These are phyloP conservation scores for Epichloe aotearoae DNA, from an alignment of 2,329 filamentous ascomycete genomes.

Conservation along the genomic window DNA sequence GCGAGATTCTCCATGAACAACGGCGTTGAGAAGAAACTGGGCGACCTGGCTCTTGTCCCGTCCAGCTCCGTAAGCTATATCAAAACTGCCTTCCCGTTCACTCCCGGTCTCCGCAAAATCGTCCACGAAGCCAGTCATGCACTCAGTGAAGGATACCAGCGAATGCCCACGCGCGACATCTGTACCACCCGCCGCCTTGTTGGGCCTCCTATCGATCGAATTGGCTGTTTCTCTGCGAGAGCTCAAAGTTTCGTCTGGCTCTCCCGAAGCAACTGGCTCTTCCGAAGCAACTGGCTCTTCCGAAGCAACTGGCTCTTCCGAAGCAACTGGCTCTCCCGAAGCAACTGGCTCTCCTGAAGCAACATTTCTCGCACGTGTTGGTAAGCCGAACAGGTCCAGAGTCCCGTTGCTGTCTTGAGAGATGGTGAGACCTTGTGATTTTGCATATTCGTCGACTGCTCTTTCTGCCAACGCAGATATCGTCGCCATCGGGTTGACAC, in stretches of 20 bases:
- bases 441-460: slow-evolving; percentile 38
- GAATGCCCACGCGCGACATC: background rate
- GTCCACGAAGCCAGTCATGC: slow-evolving; percentile 51
- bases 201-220: no score
- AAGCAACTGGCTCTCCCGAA: no score
- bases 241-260: no score
- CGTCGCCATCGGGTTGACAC: slow-evolving; percentile 56
- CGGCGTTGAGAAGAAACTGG: slow-evolving; percentile 45
- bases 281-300: no score
- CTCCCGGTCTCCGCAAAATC: slow-evolving; percentile 24
- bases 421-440: slow-evolving; percentile 28
- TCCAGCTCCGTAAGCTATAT: slow-evolving; percentile 37
- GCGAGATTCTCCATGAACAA: slow-evolving; percentile 22
- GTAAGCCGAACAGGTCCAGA: slow-evolving; percentile 42
- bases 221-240: no score
- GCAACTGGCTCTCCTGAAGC: background rate
- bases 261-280: no score
- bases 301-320: no score
- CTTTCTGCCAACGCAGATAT: slow-evolving; percentile 57
- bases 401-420: slow-evolving; percentile 31
- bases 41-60: slow-evolving; percentile 41
- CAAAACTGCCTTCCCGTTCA: slow-evolving; percentile 37
- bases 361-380: slow-evolving; percentile 19
- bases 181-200: background rate
- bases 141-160: slow-evolving; percentile 45